These are phyloP conservation scores for Triglochin maritima DNA, from an alignment of 106 monocot genomes.

Conservation along the genomic window DNA sequence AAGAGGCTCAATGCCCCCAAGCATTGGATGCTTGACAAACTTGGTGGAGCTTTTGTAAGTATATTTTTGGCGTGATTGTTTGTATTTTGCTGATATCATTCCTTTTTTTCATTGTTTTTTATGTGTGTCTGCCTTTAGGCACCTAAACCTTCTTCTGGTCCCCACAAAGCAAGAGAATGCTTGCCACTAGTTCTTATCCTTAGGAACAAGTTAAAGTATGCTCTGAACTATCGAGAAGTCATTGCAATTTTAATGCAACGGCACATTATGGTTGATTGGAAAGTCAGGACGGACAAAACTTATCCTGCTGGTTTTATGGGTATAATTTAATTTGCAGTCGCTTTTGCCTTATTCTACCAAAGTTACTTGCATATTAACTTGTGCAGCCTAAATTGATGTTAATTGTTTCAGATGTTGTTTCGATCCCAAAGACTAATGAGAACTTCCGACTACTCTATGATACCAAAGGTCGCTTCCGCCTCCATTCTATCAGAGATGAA, in stretches of 20 bases:
- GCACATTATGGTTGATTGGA: conserved; percentile 66
- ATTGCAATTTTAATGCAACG: conserved; percentile 82
- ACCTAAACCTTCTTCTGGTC: conserved; percentile 88
- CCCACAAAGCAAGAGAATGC: conserved; percentile 83
- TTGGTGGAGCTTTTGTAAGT: conserved; percentile 91
- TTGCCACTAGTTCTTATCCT: conserved; percentile 74
- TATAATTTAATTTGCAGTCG: conserved; percentile 10
- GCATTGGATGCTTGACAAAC: conserved; percentile 91
- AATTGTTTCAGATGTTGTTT: conserved; percentile 54
- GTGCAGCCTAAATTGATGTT: not conserved
- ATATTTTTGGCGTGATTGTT: not conserved
- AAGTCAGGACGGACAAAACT: conserved; percentile 84
- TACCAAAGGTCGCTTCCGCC: conserved; percentile 87
- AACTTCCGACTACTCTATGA: conserved; percentile 81
- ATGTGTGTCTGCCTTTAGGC: conserved; percentile 29
- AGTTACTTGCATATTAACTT: not conserved
- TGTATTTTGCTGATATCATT: not conserved
- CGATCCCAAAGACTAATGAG: conserved; percentile 80
- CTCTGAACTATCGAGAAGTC: conserved; percentile 67
- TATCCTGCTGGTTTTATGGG: conserved; percentile 97
- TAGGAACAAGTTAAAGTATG: conserved; percentile 80
- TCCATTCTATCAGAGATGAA: conserved; percentile 69
- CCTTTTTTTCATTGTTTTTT: not conserved
- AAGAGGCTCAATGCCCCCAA: conserved; percentile 91
- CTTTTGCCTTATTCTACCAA: not conserved